phyloP scores from a whole-genome alignment of 148 eudicot species.

The Polygonum aviculare region DNA sequence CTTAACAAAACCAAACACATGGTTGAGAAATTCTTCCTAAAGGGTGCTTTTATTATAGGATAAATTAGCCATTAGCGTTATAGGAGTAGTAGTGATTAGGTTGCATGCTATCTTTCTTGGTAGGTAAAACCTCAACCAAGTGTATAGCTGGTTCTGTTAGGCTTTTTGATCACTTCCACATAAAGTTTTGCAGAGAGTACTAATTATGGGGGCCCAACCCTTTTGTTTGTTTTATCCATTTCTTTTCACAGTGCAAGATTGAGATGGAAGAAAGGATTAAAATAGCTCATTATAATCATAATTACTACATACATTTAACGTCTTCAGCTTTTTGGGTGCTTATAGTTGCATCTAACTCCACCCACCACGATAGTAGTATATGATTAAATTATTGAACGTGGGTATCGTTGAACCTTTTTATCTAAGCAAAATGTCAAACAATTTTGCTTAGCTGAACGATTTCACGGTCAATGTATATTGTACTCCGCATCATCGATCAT shows the following conservation, averaged over 20 bases:
- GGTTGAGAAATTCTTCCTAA: background rate
- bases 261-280: background rate
- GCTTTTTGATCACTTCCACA: background rate
- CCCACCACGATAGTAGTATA: background rate
- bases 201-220: background rate
- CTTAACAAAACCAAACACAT: background rate
- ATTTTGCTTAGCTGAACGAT: background rate
- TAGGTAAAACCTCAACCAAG: background rate
- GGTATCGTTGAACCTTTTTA: background rate
- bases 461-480: background rate
- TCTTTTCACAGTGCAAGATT: background rate
- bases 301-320: background rate
- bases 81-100: background rate
- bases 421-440: background rate
- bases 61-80: background rate
- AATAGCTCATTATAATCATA: background rate
- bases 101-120: background rate
- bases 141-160: background rate
- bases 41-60: too few species aligned
- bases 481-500: too few species aligned
- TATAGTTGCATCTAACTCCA: slow-evolving; percentile 2
- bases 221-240: slow-evolving; percentile 3
- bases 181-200: background rate
- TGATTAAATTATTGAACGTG: background rate
- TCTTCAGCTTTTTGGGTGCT: background rate